Evolutionary conservation across 2,329 filamentous ascomycete genomes (phyloP), one percentile per base, ranked within the genome.

Genomic region (Phoma sp.): DNA sequence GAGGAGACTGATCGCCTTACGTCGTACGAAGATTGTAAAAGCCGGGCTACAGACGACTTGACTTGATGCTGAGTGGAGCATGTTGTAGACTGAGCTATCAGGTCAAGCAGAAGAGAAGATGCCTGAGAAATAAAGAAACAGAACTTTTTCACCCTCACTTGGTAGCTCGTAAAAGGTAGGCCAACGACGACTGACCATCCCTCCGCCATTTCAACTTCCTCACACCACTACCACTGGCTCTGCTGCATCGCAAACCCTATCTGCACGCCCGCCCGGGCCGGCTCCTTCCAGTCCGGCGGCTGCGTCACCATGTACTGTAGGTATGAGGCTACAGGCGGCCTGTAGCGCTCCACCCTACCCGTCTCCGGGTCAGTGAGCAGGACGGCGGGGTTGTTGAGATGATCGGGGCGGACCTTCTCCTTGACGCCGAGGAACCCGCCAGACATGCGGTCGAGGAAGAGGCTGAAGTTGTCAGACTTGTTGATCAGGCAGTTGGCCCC

Each of bases 381-480:
- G 19, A 64, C 53, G 0, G 58, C 27, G 2, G 61, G 61, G 36
- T 72, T 72, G 29, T 70, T 58, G 19, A 68, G 35, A 33, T 70
- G 64, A 24, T 76, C 73, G 1, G 72, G 69, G 6, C 73, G 71
- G 9, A 57, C 45, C 37, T 65, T 64, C 55, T 74, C 69, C 9
- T 64, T 37, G 6, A 74, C 73, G 4, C 61, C 61, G 6, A 77
- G 58, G 58, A 80, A 80, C 9, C 78, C 78, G 1, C 78, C 78
- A 0, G 76, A 77, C 22, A 78, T 56, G n/a, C 71, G 68, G 51
- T 77, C 73, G 21, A 80, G 63, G 44, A 70, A 74, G 40, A 69
- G 62, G 29, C 54, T 62, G 53, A 69, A 79, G 39, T 75, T 58
- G 1, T 68, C 64, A 1, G 71, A 68, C 47, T 75, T 69, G 58